Evolutionary conservation across 768 basidiomycete genomes (phyloP), one percentile per base, ranked within the genome.

Genomic region (Xerocomus brunneocitrinus): DNA sequence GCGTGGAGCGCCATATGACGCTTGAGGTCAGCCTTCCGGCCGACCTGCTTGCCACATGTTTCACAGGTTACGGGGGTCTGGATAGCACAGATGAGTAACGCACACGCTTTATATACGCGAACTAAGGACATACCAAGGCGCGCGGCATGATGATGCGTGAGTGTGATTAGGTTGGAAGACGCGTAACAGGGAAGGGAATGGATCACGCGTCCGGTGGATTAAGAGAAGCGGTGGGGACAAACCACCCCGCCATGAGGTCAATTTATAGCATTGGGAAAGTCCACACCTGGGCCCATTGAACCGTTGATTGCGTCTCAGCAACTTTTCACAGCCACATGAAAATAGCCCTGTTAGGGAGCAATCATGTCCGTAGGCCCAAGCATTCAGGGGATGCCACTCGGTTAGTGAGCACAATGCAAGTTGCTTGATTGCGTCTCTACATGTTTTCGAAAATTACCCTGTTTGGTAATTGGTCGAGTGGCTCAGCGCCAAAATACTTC

Each of bases 1-100:
- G 53, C 47, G n/a, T 72, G 71, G 0, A 34, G 59, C 4, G 48
- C 52, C 58, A 64, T 61, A n/a, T 72, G 71, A 3, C 71, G 60
- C 0, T 48, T 32, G 0, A 72, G 50, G 34, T 70, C 71, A 9
- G 58, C 52, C 46, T 52, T 65, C 40, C 67, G 61, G 5, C 59
- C 44, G 16, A 72, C 25, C 9, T 4, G 34, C 40, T 43, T 53
- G 0, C 35, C 34, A 43, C 68, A 69, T 4, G 47, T 14, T 0
- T 8, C 0, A n/a, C 68, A 71, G 0, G 16, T 1, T 2, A 44
- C 55, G 1, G 58, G 1, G 3, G 22, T 43, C 64, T 67, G 36
- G 2, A 38, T 14, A 10, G 4, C 9, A 35, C 8, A 22, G 32
- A 45, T 62, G 13, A 53, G 47, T 42, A 24, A 53, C 3, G 32